Percentiles rank a stretch among this genome's conserved stretches.
Evolutionary conservation across 208 protist genomes (phyloP).

Genomic region (Sergeia podlipaevii): DNA sequence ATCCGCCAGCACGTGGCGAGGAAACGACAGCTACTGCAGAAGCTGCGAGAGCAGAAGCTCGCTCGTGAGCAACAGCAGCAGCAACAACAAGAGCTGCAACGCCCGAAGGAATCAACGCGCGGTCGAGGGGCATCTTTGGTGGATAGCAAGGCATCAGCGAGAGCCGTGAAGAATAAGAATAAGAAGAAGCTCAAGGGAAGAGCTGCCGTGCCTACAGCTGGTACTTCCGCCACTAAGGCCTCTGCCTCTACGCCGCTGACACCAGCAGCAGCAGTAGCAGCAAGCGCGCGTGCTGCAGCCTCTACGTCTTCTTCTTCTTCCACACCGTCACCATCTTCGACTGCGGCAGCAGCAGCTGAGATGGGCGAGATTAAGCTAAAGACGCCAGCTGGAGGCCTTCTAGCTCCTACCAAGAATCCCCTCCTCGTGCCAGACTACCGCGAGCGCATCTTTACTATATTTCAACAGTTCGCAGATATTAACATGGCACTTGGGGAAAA

Average conservation of each 20-base stretch:
- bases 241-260: not conserved
- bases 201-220: conserved; percentile 5
- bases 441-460: conserved; percentile 67
- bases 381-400: not conserved
- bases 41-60: not conserved
- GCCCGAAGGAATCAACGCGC: not conserved
- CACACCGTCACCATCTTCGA: not conserved
- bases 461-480: conserved; percentile 74
- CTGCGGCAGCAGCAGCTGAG: not conserved
- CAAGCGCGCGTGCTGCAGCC: not conserved
- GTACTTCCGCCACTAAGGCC: not conserved
- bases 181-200: not conserved
- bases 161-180: too few relatives aligned
- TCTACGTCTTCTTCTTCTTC: conserved; percentile 1
- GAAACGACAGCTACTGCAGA: too few relatives aligned
- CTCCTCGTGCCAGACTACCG: conserved; percentile 72
- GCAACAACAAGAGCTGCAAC: conserved; percentile 3
- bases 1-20: too few relatives aligned
- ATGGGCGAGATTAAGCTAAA: not conserved
- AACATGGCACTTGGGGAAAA: conserved; percentile 72
- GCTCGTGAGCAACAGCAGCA: not conserved
- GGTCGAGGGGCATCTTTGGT: not conserved
- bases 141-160: too few relatives aligned
- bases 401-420: conserved; percentile 9
- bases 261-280: not conserved